Percentiles rank a stretch among this genome's conserved stretches.
Evolutionary conservation across 495 filamentous ascomycete genomes (phyloP).

Genomic region (Alectoria sarmentosa): DNA sequence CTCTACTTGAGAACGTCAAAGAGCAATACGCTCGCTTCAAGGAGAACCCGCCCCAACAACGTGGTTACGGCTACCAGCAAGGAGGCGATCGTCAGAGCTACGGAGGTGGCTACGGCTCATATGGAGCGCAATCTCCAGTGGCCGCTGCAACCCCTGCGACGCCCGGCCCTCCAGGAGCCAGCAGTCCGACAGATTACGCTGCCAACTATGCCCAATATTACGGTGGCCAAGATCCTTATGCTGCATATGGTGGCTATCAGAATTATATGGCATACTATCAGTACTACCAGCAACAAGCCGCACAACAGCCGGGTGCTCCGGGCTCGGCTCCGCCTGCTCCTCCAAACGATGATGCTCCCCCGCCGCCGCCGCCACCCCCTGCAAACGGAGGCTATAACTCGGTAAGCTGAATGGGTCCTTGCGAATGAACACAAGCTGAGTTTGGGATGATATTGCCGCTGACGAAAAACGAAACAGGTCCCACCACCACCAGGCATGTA

Average conservation of each 20-base stretch:
- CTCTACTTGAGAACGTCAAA: conserved; percentile 74
- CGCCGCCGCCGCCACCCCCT: conserved; percentile 54
- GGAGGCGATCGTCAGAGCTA: conserved; percentile 31
- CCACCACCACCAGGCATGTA: conserved; percentile 48
- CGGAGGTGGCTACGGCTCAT: conserved; percentile 34
- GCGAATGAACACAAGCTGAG: neutral
- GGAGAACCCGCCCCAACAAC: conserved; percentile 65
- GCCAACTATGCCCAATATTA: conserved; percentile 86
- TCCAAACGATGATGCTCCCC: conserved; percentile 54
- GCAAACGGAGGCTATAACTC: conserved; percentile 58
- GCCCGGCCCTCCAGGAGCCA: conserved; percentile 38
- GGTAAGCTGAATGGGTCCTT: conserved; percentile 39
- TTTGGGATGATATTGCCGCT: conserved; percentile 5
- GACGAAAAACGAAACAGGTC: conserved; percentile 30
- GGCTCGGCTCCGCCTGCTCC: conserved; percentile 50
- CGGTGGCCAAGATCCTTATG: conserved; percentile 72
- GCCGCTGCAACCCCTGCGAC: conserved; percentile 34
- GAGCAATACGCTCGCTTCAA: conserved; percentile 87
- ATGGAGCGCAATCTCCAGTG: conserved; percentile 36
- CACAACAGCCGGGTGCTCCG: conserved; percentile 47
- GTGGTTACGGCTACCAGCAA: conserved; percentile 24
- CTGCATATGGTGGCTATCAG: conserved; percentile 82
- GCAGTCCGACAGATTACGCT: conserved; percentile 51
- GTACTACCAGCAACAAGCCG: conserved; percentile 60
- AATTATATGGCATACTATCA: conserved; percentile 63